Conservation (phyloP, 2,329 filamentous ascomycete genomes). For the Ophiostoma sp. region DNA sequence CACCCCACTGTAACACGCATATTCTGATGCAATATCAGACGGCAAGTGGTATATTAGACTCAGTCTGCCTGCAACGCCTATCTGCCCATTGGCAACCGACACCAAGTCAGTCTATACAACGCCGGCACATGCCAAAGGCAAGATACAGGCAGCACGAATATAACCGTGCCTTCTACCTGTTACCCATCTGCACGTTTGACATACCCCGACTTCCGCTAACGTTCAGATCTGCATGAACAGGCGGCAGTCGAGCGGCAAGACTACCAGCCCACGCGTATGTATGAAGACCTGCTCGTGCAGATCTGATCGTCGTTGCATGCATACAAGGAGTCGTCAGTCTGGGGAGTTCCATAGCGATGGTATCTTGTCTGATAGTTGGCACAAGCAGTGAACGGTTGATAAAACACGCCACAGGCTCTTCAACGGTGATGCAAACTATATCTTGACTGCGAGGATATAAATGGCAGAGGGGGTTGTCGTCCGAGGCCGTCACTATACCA, state of each 20-base stretch:
- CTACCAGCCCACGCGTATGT: background rate
- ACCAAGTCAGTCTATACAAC: background rate
- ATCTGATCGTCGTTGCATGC: background rate
- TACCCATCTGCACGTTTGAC: background rate
- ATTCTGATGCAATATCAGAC: background rate
- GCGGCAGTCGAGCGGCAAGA: background rate
- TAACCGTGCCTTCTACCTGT: background rate
- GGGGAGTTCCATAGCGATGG: background rate
- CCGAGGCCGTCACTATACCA: too few relatives aligned
- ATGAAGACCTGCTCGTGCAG: background rate
- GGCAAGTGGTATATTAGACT: background rate
- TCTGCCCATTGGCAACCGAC: background rate
- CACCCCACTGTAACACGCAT: background rate
- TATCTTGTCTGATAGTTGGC: background rate
- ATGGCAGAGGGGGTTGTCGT: too few relatives aligned
- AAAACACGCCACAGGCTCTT: too few relatives aligned
- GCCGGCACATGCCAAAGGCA: background rate
- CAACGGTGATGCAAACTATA: too few relatives aligned
- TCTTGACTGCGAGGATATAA: too few relatives aligned
- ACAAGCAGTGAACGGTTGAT: background rate
- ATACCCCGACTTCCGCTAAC: background rate
- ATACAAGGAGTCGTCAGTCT: background rate
- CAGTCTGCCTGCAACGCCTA: background rate
- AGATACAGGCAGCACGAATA: background rate
- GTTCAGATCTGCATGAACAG: background rate